Conservation (phyloP, 306 rosid genomes). For the Trifolium subterraneum region DNA sequence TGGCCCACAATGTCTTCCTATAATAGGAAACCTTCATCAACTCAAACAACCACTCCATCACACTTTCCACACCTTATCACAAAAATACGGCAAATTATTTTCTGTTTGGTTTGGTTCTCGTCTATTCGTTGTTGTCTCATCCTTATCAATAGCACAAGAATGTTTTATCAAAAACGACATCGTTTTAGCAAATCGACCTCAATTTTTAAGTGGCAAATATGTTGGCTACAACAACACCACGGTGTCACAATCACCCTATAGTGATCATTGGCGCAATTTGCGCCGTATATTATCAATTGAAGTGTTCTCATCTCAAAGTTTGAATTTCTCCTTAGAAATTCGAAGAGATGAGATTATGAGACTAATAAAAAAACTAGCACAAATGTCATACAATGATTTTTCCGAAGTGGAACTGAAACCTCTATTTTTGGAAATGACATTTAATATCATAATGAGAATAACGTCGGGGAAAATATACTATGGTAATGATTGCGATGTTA, state of each 20-base stretch:
- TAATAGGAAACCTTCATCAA: constrained; percentile 67
- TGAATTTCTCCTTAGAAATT: constrained; percentile 31
- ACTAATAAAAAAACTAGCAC: constrained; percentile 40
- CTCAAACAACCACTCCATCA: constrained; percentile 50
- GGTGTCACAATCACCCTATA: constrained; percentile 43
- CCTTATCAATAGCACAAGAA: constrained; percentile 47
- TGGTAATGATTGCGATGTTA: constrained; percentile 45
- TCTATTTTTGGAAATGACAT: constrained; percentile 47
- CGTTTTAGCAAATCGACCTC: constrained; percentile 62
- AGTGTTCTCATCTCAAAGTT: constrained; percentile 52
- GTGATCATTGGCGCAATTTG: constrained; percentile 75
- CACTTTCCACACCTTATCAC: constrained; percentile 42
- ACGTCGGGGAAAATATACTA: constrained; percentile 61
- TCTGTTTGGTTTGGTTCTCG: constrained; percentile 46
- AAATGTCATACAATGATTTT: constrained; percentile 2
- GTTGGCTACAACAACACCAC: constrained; percentile 55
- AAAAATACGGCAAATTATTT: constrained; percentile 47
- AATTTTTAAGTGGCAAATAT: constrained; percentile 39
- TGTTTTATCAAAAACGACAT: constrained; percentile 67
- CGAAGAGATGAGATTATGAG: constrained; percentile 54
- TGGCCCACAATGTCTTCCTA: constrained; percentile 53
- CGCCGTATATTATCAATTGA: constrained; percentile 60
- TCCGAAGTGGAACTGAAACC: constrained; percentile 47
- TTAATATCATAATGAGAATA: constrained; percentile 63
- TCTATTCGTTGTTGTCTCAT: constrained; percentile 51